Percentiles rank a stretch among this genome's conserved stretches.
Evolutionary conservation across 169 alveolate genomes (phyloP).

Genomic region (Eimeria maxima): DNA sequence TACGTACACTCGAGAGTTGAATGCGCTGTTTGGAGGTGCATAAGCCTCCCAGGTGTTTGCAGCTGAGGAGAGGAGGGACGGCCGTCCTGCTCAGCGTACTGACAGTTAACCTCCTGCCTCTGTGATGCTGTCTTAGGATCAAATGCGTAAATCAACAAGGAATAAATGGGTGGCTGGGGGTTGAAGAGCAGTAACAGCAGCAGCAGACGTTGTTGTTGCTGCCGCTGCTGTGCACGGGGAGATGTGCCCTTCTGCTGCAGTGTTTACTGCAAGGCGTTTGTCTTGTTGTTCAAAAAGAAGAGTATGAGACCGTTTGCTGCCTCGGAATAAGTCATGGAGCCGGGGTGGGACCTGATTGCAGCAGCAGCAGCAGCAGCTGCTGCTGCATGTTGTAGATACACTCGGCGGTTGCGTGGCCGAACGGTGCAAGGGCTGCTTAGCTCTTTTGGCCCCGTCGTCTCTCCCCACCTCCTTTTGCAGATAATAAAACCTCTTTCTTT

Average conservation of each 20-base stretch:
- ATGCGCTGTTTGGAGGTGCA: not conserved
- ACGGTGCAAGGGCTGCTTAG: slow-evolving; percentile 17
- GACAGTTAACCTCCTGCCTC: not conserved
- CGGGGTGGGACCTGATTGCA: not conserved
- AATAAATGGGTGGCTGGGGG: not conserved
- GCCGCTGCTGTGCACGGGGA: slow-evolving; percentile 30
- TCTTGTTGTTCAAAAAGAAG: not conserved
- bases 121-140: not conserved
- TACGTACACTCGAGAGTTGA: not conserved
- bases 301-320: not conserved
- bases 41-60: not conserved
- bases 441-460: not conserved
- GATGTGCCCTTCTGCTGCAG: slow-evolving; percentile 28
- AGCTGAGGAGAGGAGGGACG: not conserved
- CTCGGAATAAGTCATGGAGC: not conserved
- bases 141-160: not conserved
- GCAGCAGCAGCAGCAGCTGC: slow-evolving; percentile 16
- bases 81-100: not conserved
- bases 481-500: not conserved
- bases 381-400: slow-evolving; percentile 12
- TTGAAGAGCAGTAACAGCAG: not conserved
- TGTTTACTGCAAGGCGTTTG: not conserved
- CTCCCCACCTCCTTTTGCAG: not conserved
- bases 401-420: not conserved
- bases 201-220: slow-evolving; percentile 14